Conservation (phyloP, 345 rosid genomes). For the Psidium guajava region DNA sequence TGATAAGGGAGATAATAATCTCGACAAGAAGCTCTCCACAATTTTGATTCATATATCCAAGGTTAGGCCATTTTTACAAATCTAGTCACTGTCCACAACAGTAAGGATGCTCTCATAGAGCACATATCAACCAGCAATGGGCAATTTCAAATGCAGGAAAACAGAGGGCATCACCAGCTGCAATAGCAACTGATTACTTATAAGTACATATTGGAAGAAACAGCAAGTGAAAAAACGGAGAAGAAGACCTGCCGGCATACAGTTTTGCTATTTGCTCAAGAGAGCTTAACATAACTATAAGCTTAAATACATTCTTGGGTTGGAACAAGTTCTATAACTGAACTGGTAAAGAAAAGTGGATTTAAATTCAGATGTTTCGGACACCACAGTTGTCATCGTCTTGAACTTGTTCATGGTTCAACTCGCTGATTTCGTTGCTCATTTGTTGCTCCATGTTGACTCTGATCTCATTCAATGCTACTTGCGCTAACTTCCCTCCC, state of each 20-base stretch:
- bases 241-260: neutral
- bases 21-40: neutral
- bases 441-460: conserved; percentile 3
- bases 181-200: neutral
- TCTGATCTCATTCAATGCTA: conserved; percentile 2
- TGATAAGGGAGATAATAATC: neutral
- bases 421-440: neutral
- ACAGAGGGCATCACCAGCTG: neutral
- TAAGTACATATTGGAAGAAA: neutral
- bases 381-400: neutral
- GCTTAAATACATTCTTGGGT: neutral
- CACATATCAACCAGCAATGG: neutral
- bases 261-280: neutral
- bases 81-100: neutral
- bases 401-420: neutral
- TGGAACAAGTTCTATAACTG: neutral
- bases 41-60: neutral
- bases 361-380: neutral
- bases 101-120: neutral
- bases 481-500: conserved; percentile 1
- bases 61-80: neutral
- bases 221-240: neutral
- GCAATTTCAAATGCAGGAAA: neutral
- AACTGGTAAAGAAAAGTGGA: neutral
- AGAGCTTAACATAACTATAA: neutral